Percentiles rank a stretch among this genome's conserved stretches.
phyloP scores from a whole-genome alignment of 306 rosid species.

The Datisca glomerata region DNA sequence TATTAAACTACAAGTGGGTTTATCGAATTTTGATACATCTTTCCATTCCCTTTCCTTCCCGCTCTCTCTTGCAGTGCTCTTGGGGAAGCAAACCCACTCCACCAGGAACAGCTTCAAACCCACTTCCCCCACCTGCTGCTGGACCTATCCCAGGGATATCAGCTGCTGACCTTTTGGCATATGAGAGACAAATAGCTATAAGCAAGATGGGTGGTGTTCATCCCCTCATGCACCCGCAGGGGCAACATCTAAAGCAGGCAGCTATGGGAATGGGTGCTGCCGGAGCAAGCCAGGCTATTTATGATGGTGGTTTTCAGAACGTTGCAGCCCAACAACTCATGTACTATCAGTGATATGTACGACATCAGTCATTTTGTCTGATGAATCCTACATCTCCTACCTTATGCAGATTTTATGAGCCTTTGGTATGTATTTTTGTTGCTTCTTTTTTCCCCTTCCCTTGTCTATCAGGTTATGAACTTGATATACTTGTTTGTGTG shows the following conservation, averaged over 20 bases:
- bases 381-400: slow-evolving; percentile 23
- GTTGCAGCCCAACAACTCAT: slow-evolving; percentile 94
- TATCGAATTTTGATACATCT: no score
- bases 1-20: no score
- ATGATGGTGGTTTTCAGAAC: slow-evolving; percentile 90
- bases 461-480: not conserved
- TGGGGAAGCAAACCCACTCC: slow-evolving; percentile 99
- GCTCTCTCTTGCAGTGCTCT: slow-evolving; percentile 69
- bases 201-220: slow-evolving; percentile 92
- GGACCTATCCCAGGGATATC: slow-evolving; percentile 58
- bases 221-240: slow-evolving; percentile 80
- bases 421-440: slow-evolving; percentile 23
- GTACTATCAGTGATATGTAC: slow-evolving; percentile 62
- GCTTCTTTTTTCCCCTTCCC: not conserved
- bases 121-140: slow-evolving; percentile 88
- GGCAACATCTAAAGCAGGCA: slow-evolving; percentile 75
- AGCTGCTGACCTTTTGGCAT: slow-evolving; percentile 52
- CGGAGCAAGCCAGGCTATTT: slow-evolving; percentile 94
- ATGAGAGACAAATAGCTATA: slow-evolving; percentile 79
- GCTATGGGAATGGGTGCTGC: slow-evolving; percentile 55
- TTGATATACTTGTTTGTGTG: not conserved
- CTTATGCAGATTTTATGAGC: slow-evolving; percentile 27
- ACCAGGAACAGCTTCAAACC: slow-evolving; percentile 84
- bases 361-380: slow-evolving; percentile 14
- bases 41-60: no score